phyloP scores from a whole-genome alignment of 1,284 basidiomycete genomes.

The Cutaneotrichosporon cavernicola region DNA sequence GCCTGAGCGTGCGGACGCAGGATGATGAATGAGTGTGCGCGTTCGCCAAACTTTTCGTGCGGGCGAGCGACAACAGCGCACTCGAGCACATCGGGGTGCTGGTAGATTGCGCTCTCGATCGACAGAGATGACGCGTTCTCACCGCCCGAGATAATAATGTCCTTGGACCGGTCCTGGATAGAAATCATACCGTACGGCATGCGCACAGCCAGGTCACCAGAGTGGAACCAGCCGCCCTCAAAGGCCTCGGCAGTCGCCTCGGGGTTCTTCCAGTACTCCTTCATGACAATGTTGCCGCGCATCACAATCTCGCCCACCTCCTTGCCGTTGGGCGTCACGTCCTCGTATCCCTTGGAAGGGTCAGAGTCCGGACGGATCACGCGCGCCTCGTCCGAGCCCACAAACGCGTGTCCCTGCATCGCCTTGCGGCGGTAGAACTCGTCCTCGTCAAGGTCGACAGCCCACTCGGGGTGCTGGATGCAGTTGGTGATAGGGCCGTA shows the following conservation, averaged over 20 bases:
- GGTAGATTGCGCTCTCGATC: constrained; percentile 73
- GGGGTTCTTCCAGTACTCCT: constrained; percentile 73
- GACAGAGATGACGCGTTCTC: constrained; percentile 84
- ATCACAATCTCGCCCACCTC: constrained; percentile 27
- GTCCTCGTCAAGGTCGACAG: constrained; percentile 18
- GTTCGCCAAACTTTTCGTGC: constrained; percentile 68
- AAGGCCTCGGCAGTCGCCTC: constrained; percentile 67
- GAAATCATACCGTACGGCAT: constrained; percentile 76
- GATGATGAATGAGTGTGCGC: constrained; percentile 73
- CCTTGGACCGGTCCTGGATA: constrained; percentile 56
- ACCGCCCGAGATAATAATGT: constrained; percentile 83
- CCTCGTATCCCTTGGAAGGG: constrained; percentile 20
- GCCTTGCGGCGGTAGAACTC: constrained; percentile 29
- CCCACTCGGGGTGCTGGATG: constrained; percentile 23
- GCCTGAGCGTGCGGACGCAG: constrained; percentile 48
- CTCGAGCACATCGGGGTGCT: constrained; percentile 65
- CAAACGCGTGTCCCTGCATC: constrained; percentile 26
- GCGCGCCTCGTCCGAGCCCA: constrained; percentile 23
- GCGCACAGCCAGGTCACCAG: constrained; percentile 77
- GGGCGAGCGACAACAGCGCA: constrained; percentile 74
- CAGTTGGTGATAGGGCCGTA: constrained; percentile 25
- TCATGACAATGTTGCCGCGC: constrained; percentile 25
- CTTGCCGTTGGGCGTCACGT: constrained; percentile 24
- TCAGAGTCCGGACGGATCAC: constrained; percentile 19
- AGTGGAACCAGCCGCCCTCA: constrained; percentile 76